These are phyloP conservation scores for Penicillium polonicum DNA, from an alignment of 2,329 filamentous ascomycete species.

Conservation along the genomic window DNA sequence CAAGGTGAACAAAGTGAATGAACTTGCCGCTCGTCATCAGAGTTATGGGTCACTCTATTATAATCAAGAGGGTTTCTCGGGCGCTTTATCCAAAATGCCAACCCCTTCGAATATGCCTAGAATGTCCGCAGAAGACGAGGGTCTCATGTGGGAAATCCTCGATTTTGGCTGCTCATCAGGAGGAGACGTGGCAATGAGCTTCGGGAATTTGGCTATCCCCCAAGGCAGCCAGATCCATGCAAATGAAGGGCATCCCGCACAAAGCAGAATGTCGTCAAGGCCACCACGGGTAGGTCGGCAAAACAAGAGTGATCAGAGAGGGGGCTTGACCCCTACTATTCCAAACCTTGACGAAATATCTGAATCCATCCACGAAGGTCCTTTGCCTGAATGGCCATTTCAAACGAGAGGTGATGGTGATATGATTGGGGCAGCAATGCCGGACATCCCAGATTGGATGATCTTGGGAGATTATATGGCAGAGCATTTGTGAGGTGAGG, in stretches of 20 bases:
- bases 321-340: neutral
- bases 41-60: constrained; percentile 28
- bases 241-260: neutral
- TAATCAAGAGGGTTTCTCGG: constrained; percentile 27
- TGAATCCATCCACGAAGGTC: neutral
- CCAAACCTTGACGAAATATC: neutral
- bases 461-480: constrained; percentile 24
- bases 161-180: constrained; percentile 22
- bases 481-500: constrained; percentile 19
- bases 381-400: constrained; percentile 21
- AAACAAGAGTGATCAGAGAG: neutral
- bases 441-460: constrained; percentile 29
- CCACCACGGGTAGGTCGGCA: neutral
- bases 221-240: neutral
- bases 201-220: neutral
- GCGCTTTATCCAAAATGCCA: constrained; percentile 25
- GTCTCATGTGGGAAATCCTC: constrained; percentile 29
- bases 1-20: constrained; percentile 21
- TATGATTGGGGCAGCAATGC: constrained; percentile 13
- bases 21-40: constrained; percentile 23
- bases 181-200: neutral
- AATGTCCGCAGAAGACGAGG: constrained; percentile 27
- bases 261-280: neutral
- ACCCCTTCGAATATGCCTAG: constrained; percentile 26
- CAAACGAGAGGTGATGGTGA: constrained; percentile 4